Conservation (phyloP, 1,284 basidiomycete genomes). For the Rhodotorula sp. region DNA sequence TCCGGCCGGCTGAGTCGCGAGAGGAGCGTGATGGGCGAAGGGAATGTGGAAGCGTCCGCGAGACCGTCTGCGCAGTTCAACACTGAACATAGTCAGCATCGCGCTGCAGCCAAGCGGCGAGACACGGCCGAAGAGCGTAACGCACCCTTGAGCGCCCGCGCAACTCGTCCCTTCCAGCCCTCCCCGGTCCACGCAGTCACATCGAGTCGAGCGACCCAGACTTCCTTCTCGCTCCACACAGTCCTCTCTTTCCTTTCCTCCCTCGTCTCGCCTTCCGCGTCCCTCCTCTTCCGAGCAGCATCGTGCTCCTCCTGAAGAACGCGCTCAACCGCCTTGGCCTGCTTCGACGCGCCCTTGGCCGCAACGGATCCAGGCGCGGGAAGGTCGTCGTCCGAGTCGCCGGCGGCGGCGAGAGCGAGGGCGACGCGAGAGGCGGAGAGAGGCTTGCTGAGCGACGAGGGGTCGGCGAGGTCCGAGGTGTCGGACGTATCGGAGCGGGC, state of each 20-base stretch:
- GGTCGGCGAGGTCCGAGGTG: background rate
- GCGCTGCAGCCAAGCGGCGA: no score
- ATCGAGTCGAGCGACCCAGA: background rate
- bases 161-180: slow-evolving; percentile 11
- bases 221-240: background rate
- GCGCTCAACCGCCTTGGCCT: slow-evolving; percentile 2
- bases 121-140: background rate
- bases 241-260: slow-evolving; percentile 3
- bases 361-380: background rate
- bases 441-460: background rate
- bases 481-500: background rate
- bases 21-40: slow-evolving; percentile 6
- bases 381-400: slow-evolving; percentile 13
- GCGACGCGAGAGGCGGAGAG: background rate
- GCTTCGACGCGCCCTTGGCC: slow-evolving; percentile 2
- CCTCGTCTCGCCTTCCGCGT: background rate
- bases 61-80: background rate
- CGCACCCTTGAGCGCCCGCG: slow-evolving; percentile 12
- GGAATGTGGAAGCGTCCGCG: background rate
- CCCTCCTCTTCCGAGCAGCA: background rate
- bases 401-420: slow-evolving; percentile 1
- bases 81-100: background rate
- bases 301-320: slow-evolving; percentile 17
- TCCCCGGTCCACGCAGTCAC: background rate
- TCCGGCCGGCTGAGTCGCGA: background rate